Conservation (phyloP, 805 yeast genomes). For the Danielozyma ontarioensis region DNA sequence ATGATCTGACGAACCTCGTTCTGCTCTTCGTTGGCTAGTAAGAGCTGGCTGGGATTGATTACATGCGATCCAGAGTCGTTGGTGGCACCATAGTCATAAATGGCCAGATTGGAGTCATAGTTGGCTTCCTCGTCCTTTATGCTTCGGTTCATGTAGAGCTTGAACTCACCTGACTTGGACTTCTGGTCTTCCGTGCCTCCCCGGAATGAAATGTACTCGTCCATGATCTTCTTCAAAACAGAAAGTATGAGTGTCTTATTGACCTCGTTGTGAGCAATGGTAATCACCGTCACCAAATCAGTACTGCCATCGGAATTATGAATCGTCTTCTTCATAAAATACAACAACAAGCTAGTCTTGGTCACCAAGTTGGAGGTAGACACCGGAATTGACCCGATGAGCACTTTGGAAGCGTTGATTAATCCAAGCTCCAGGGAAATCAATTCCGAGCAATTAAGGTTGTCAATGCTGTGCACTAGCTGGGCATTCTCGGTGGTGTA, state of each 20-base stretch:
- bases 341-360: constrained; percentile 30
- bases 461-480: constrained; percentile 35
- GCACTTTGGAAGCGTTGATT: constrained; percentile 44
- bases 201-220: constrained; percentile 42
- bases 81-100: constrained; percentile 31
- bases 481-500: constrained; percentile 51
- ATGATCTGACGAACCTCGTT: constrained; percentile 62
- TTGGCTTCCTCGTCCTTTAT: constrained; percentile 50
- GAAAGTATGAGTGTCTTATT: constrained; percentile 43
- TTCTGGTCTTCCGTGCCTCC: constrained; percentile 19
- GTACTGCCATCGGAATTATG: constrained; percentile 38
- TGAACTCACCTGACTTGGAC: constrained; percentile 44
- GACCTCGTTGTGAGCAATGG: constrained; percentile 41
- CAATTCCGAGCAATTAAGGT: constrained; percentile 48
- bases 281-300: constrained; percentile 49
- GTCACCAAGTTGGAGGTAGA: constrained; percentile 18
- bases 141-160: constrained; percentile 50
- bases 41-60: constrained; percentile 32
- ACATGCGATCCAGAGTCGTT: constrained; percentile 11
- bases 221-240: constrained; percentile 45
- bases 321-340: constrained; percentile 45
- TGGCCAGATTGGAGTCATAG: constrained; percentile 27
- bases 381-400: constrained; percentile 34
- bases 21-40: constrained; percentile 48
- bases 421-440: constrained; percentile 50